phyloP scores from a whole-genome alignment of 768 basidiomycete genomes.

The Tylopilus felleus region DNA sequence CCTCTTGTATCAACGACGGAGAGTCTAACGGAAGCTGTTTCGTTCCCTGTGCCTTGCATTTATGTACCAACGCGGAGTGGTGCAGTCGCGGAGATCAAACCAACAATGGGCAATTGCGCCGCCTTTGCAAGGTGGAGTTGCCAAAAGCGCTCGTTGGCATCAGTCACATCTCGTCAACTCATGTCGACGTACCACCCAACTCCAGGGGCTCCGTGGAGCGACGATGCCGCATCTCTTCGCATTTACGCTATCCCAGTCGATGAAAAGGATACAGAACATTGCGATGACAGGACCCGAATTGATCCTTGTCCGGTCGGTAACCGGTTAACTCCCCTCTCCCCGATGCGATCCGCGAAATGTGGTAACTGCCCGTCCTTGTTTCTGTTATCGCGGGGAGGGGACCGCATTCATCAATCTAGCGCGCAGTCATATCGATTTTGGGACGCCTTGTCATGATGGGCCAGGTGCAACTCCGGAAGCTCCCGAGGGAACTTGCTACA shows the following conservation, averaged over 20 bases:
- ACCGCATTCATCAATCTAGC: neutral
- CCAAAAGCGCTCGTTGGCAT: conserved; percentile 2
- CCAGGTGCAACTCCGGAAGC: neutral
- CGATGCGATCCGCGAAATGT: neutral
- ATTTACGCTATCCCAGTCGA: conserved; percentile 1
- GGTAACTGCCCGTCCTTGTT: neutral
- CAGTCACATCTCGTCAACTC: conserved; percentile 2
- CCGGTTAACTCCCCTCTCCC: neutral
- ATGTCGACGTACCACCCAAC: conserved; percentile 1
- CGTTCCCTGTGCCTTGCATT: conserved; percentile 13
- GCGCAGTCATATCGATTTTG: neutral
- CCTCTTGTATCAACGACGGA: conserved; percentile 1
- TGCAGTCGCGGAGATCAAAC: conserved; percentile 32
- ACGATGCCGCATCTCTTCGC: neutral
- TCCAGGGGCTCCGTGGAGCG: conserved; percentile 29
- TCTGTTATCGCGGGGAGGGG: neutral
- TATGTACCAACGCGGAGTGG: conserved; percentile 5
- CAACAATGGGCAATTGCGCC: conserved; percentile 5
- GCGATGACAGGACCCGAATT: neutral
- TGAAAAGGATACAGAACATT: neutral
- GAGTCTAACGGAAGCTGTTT: conserved; percentile 31
- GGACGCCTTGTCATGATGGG: neutral
- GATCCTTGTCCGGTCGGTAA: neutral
- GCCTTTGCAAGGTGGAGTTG: neutral
- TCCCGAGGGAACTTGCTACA: neutral